Evolutionary conservation across 2,329 filamentous ascomycete genomes (phyloP).

Genomic region (Periconia digitata): DNA sequence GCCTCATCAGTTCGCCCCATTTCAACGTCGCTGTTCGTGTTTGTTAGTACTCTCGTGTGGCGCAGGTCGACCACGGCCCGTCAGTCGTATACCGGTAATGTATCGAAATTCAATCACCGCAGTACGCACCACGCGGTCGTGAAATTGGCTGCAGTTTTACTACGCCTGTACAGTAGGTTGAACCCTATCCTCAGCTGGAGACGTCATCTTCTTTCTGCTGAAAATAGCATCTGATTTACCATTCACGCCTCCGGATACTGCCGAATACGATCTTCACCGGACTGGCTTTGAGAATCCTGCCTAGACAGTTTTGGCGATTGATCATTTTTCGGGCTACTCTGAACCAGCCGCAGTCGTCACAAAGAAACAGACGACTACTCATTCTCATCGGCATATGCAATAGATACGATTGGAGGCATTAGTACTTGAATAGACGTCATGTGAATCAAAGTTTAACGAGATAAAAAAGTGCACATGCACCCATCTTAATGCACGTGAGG

Average conservation of each 20-base stretch:
- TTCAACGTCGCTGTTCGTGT: slow-evolving; percentile 4
- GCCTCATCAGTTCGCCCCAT: not conserved
- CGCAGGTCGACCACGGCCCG: slow-evolving; percentile 2
- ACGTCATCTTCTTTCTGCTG: not conserved
- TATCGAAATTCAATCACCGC: not conserved
- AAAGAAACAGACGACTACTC: too few species aligned
- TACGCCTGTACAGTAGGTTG: not conserved
- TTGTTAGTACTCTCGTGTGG: slow-evolving; percentile 7
- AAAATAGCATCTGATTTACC: not conserved
- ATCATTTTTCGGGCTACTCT: too few species aligned
- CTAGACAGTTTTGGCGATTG: too few species aligned
- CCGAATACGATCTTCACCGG: slow-evolving; percentile 4
- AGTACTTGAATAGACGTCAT: too few species aligned
- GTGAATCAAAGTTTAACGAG: too few species aligned
- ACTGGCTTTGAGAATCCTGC: not conserved
- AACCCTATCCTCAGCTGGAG: not conserved
- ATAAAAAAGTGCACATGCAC: too few species aligned
- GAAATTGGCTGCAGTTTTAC: not conserved
- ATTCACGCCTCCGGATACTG: not conserved
- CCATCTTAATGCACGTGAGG: not conserved
- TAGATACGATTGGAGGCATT: too few species aligned
- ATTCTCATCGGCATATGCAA: too few species aligned
- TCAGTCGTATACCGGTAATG: not conserved
- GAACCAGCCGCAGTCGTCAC: too few species aligned
- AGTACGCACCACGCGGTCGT: too few species aligned